These are phyloP conservation scores for Orychophragmus violaceus DNA, from an alignment of 345 rosid species.

Conservation along the genomic window DNA sequence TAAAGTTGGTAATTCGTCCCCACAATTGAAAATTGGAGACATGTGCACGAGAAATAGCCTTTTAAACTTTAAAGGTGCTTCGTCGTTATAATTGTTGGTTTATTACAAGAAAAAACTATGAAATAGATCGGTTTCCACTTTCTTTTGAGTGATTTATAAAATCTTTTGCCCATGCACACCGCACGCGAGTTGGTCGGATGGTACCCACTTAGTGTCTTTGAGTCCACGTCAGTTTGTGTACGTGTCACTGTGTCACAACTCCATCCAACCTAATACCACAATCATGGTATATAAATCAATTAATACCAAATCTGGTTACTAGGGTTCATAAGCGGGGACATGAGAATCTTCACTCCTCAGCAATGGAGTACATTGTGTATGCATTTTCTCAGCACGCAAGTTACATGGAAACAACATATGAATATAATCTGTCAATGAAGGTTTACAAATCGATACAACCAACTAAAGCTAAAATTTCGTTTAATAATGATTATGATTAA, in stretches of 20 bases:
- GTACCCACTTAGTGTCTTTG: neutral
- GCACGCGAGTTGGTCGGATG: conserved; percentile 27
- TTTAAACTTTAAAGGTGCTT: neutral
- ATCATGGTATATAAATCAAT: neutral
- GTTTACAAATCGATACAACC: neutral
- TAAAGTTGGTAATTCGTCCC: conserved; percentile 3
- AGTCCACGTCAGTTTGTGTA: conserved; percentile 17
- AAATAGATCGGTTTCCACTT: conserved; percentile 12
- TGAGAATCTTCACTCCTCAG: neutral
- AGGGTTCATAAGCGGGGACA: neutral
- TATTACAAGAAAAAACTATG: neutral
- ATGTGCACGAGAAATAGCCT: conserved; percentile 6
- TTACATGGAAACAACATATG: neutral
- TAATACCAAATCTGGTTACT: neutral
- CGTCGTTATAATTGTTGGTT: conserved; percentile 5
- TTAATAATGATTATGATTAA: neutral
- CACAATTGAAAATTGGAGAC: conserved; percentile 14
- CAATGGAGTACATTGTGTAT: neutral
- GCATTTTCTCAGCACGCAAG: neutral
- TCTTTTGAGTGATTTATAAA: neutral
- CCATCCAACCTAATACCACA: conserved; percentile 11
- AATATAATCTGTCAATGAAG: neutral
- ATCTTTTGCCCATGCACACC: conserved; percentile 10
- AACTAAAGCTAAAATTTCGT: neutral
- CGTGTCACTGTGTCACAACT: conserved; percentile 15